These are phyloP conservation scores for Pythium myriotylum DNA, from an alignment of 352 stramenopile genomes.

Conservation along the genomic window DNA sequence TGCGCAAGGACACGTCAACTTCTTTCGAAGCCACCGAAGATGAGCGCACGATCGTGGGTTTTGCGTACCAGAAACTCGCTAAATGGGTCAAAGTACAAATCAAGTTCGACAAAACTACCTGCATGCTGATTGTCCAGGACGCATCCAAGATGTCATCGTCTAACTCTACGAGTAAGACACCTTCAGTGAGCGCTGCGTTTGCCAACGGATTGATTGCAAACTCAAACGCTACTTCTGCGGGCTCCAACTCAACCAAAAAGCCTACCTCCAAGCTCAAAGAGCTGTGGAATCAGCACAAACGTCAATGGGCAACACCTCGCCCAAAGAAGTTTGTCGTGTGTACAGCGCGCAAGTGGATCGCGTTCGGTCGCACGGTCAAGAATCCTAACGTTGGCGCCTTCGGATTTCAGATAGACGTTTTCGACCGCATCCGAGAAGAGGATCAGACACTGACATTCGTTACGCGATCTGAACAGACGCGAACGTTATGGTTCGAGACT, in stretches of 20 bases:
- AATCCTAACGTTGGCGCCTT: slow-evolving; percentile 65
- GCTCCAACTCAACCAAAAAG: slow-evolving; percentile 15
- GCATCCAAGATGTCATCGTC: slow-evolving; percentile 20
- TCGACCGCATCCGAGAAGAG: slow-evolving; percentile 71
- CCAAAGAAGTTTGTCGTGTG: slow-evolving; percentile 72
- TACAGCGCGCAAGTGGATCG: slow-evolving; percentile 77
- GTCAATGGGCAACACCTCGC: slow-evolving; percentile 52
- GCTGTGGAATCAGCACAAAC: slow-evolving; percentile 59
- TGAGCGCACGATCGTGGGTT: slow-evolving; percentile 52
- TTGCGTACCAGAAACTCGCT: slow-evolving; percentile 71
- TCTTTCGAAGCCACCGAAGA: slow-evolving; percentile 63
- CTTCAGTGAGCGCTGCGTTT: background rate
- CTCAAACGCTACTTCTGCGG: background rate
- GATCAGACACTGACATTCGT: slow-evolving; percentile 81
- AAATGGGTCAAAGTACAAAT: slow-evolving; percentile 78
- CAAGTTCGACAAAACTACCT: slow-evolving; percentile 71
- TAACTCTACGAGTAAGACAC: no score
- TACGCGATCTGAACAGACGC: slow-evolving; percentile 52
- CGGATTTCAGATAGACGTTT: slow-evolving; percentile 79
- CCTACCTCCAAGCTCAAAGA: slow-evolving; percentile 55
- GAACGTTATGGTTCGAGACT: slow-evolving; percentile 61
- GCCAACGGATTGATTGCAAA: background rate
- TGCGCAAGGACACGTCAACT: slow-evolving; percentile 58
- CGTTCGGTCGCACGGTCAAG: slow-evolving; percentile 72
- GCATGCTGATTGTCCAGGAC: slow-evolving; percentile 39